These are phyloP conservation scores for Mycena alexandri DNA, from an alignment of 768 basidiomycete genomes.

Conservation along the genomic window DNA sequence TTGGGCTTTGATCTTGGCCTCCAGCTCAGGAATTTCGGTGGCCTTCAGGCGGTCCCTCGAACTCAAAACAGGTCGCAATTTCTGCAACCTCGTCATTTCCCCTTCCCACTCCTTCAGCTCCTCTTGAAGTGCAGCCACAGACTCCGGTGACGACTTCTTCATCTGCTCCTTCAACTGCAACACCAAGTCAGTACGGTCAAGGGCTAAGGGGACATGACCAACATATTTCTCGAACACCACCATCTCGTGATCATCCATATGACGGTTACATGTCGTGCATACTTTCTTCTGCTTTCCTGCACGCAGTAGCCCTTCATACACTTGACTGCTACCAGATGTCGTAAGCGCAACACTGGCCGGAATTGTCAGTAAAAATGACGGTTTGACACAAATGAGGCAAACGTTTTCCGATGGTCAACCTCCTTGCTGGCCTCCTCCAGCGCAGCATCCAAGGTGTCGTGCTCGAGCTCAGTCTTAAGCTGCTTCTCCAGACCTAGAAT, in stretches of 20 bases:
- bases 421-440: slow-evolving; percentile 61
- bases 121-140: slow-evolving; percentile 54
- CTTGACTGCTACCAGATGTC: slow-evolving; percentile 48
- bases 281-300: slow-evolving; percentile 72
- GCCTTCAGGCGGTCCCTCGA: slow-evolving; percentile 65
- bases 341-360: slow-evolving; percentile 45
- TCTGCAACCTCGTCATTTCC: slow-evolving; percentile 69
- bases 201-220: slow-evolving; percentile 41
- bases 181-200: slow-evolving; percentile 6
- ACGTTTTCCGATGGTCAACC: slow-evolving; percentile 61
- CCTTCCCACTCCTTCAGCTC: slow-evolving; percentile 72
- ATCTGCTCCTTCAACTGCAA: slow-evolving; percentile 74
- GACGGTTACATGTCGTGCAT: slow-evolving; percentile 84
- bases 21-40: slow-evolving; percentile 75
- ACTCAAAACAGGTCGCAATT: slow-evolving; percentile 68
- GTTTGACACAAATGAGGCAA: slow-evolving; percentile 31
- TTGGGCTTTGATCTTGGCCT: slow-evolving; percentile 69
- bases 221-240: slow-evolving; percentile 81
- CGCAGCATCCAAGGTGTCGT: slow-evolving; percentile 60
- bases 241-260: slow-evolving; percentile 64
- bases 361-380: slow-evolving; percentile 8
- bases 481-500: slow-evolving; percentile 62
- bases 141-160: slow-evolving; percentile 64
- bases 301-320: slow-evolving; percentile 68
- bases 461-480: slow-evolving; percentile 55